Conservation (phyloP, 305 asterid species). For the Rubia peregrina region DNA sequence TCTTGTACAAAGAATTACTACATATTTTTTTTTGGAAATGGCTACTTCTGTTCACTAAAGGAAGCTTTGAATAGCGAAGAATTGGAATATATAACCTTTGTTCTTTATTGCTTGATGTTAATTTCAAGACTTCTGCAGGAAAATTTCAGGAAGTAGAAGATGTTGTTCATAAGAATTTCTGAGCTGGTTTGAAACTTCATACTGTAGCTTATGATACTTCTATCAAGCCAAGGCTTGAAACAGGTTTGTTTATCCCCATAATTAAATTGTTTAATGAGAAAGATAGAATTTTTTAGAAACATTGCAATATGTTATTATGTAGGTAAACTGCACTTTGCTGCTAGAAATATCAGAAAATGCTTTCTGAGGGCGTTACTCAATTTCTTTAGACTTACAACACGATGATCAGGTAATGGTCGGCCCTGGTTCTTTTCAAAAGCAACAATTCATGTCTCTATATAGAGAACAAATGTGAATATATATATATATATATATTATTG, state of each 20-base stretch:
- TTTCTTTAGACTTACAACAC: constrained; percentile 77
- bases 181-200: constrained; percentile 63
- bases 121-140: constrained; percentile 37
- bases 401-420: constrained; percentile 72
- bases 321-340: constrained; percentile 73
- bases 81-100: not conserved
- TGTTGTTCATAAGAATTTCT: constrained; percentile 46
- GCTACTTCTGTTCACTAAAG: not conserved
- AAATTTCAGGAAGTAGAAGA: constrained; percentile 52
- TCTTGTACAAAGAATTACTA: not conserved
- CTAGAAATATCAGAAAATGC: constrained; percentile 71
- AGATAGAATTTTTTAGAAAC: not conserved
- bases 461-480: constrained; percentile 3
- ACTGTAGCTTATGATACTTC: constrained; percentile 89
- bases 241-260: constrained; percentile 41
- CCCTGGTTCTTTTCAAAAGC: not conserved
- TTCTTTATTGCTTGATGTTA: not conserved
- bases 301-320: constrained; percentile 25
- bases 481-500: constrained; percentile 8
- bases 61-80: not conserved
- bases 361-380: constrained; percentile 47
- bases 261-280: constrained; percentile 2
- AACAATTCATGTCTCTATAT: not conserved
- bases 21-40: not conserved
- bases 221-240: constrained; percentile 82